These are phyloP conservation scores for Cyberlindnera xishuangbannaensis DNA, from an alignment of 805 yeast species.

Conservation along the genomic window DNA sequence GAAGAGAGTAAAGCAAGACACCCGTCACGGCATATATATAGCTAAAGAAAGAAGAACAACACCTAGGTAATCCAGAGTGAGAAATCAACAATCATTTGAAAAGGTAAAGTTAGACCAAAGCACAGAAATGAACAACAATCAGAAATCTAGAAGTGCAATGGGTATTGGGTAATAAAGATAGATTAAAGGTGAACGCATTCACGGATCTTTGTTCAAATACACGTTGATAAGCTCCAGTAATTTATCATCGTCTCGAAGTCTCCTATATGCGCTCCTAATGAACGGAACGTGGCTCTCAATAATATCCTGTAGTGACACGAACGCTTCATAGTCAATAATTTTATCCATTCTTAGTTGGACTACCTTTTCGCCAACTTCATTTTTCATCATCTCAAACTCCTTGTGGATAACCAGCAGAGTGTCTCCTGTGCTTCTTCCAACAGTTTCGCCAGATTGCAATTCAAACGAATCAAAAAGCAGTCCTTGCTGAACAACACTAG, in stretches of 20 bases:
- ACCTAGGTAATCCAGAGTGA: not conserved
- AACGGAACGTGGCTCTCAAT: slow-evolving; percentile 18
- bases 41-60: not conserved
- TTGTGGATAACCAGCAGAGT: slow-evolving; percentile 19
- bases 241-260: slow-evolving; percentile 17
- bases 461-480: slow-evolving; percentile 10
- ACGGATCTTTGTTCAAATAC: slow-evolving; percentile 15
- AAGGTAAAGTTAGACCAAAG: too few species aligned
- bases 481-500: slow-evolving; percentile 7
- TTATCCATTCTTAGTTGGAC: slow-evolving; percentile 16
- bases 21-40: too few species aligned
- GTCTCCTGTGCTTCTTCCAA: slow-evolving; percentile 16
- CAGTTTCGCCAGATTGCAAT: slow-evolving; percentile 2
- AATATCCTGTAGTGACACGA: slow-evolving; percentile 12
- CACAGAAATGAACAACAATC: too few species aligned
- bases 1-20: too few species aligned
- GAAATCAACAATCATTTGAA: too few species aligned
- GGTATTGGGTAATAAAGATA: too few species aligned
- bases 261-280: slow-evolving; percentile 19
- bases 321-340: slow-evolving; percentile 16
- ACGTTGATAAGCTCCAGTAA: slow-evolving; percentile 18
- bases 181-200: too few species aligned
- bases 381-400: slow-evolving; percentile 20
- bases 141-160: too few species aligned
- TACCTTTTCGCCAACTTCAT: slow-evolving; percentile 17